Conservation (phyloP, 2,329 filamentous ascomycete species). For the Xylaria hypoxylon region DNA sequence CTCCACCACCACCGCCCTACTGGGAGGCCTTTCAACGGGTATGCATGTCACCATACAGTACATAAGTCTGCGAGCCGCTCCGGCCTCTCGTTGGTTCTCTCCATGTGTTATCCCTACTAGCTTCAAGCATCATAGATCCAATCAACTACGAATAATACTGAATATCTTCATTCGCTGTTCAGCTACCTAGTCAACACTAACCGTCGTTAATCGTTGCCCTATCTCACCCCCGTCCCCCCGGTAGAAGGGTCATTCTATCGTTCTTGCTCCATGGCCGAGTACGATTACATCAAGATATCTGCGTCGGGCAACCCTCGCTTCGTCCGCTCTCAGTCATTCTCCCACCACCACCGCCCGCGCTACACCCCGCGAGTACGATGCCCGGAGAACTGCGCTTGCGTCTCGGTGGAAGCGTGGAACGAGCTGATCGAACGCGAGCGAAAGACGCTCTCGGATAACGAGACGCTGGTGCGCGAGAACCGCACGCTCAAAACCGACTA, state of each 20-base stretch:
- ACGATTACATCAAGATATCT: slow-evolving; percentile 39
- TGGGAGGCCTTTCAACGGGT: slow-evolving; percentile 45
- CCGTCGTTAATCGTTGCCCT: slow-evolving; percentile 32
- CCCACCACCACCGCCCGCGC: slow-evolving; percentile 40
- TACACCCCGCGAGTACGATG: slow-evolving; percentile 40
- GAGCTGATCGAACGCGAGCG: slow-evolving; percentile 41
- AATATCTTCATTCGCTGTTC: slow-evolving; percentile 30
- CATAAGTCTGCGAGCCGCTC: slow-evolving; percentile 42
- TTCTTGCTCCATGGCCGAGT: slow-evolving; percentile 35
- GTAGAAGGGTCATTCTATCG: slow-evolving; percentile 38
- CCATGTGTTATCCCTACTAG: slow-evolving; percentile 44
- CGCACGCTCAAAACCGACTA: slow-evolving; percentile 42
- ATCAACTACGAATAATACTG: slow-evolving; percentile 27
- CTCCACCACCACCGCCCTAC: slow-evolving; percentile 24
- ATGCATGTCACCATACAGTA: slow-evolving; percentile 46
- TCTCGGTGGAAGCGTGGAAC: slow-evolving; percentile 45
- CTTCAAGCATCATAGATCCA: slow-evolving; percentile 43
- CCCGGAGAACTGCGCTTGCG: slow-evolving; percentile 46
- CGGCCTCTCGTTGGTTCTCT: slow-evolving; percentile 39
- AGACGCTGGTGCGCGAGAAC: slow-evolving; percentile 41
- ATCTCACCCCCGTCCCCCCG: slow-evolving; percentile 25
- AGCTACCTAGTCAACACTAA: slow-evolving; percentile 29
- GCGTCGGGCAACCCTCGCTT: slow-evolving; percentile 38
- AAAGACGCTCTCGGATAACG: slow-evolving; percentile 29
- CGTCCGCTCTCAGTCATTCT: slow-evolving; percentile 44